phyloP scores from a whole-genome alignment of 1,284 basidiomycete species.

The Fomitiporia mediterranea region DNA sequence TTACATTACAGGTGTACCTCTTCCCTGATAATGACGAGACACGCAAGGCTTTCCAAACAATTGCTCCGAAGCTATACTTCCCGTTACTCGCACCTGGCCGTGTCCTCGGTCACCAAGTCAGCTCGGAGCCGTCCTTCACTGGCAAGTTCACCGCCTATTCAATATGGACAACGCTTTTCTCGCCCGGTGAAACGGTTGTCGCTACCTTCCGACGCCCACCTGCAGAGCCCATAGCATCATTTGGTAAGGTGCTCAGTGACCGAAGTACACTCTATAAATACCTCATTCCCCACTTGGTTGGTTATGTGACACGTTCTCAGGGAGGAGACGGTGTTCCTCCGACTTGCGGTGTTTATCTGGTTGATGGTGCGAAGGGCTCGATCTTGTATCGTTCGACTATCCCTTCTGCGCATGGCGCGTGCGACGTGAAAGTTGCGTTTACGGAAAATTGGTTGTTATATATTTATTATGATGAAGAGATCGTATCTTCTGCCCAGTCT shows the following conservation, averaged over 20 bases:
- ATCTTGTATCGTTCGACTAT: constrained; percentile 63
- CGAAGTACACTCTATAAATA: constrained; percentile 93
- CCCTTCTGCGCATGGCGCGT: constrained; percentile 41
- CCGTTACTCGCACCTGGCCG: constrained; percentile 43
- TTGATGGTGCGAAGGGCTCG: constrained; percentile 78
- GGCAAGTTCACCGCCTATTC: constrained; percentile 49
- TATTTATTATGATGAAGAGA: constrained; percentile 67
- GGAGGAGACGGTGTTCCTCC: constrained; percentile 18
- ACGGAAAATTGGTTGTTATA: constrained; percentile 95
- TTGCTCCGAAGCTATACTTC: constrained; percentile 47
- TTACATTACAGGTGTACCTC: constrained; percentile 43
- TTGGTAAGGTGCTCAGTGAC: constrained; percentile 84
- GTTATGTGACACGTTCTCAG: constrained; percentile 54
- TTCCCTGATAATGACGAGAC: constrained; percentile 56
- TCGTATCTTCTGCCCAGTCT: constrained; percentile 41
- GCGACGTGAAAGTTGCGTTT: constrained; percentile 65
- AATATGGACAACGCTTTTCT: constrained; percentile 63
- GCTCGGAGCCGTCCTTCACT: constrained; percentile 39
- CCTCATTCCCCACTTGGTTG: constrained; percentile 78
- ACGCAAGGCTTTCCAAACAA: constrained; percentile 37
- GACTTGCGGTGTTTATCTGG: constrained; percentile 64
- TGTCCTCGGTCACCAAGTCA: constrained; percentile 52
- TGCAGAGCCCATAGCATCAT: constrained; percentile 55
- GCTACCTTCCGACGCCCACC: constrained; percentile 23
- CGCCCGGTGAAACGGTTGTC: constrained; percentile 48